Conservation (phyloP, 805 yeast genomes). For the Teunomyces atbi region DNA sequence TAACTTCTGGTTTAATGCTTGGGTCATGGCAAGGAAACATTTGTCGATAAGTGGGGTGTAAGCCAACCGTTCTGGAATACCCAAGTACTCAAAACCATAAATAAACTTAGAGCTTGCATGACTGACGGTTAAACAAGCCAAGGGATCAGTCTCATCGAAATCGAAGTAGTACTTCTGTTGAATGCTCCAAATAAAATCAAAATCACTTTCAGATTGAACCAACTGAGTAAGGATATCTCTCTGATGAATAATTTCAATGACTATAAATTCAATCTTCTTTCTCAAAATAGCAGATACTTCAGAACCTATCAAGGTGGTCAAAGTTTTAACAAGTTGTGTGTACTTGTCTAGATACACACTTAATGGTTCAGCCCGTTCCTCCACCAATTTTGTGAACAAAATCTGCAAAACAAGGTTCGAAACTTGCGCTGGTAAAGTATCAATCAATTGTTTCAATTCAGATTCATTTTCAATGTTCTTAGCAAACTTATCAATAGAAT, state of each 20-base stretch:
- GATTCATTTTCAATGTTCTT: neutral
- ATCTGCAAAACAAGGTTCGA: conserved; percentile 55
- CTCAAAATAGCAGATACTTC: conserved; percentile 29
- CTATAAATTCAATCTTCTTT: conserved; percentile 54
- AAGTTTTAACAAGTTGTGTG: conserved; percentile 13
- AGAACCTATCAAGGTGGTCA: conserved; percentile 25
- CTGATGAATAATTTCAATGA: conserved; percentile 68
- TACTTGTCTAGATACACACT: conserved; percentile 6
- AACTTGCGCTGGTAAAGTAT: conserved; percentile 54
- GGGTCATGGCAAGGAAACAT: conserved; percentile 67
- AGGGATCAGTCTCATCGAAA: conserved; percentile 17
- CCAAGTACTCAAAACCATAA: conserved; percentile 84
- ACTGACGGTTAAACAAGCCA: conserved; percentile 41
- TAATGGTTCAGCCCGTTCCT: conserved; percentile 14
- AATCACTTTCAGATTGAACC: conserved; percentile 10
- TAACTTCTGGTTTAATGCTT: conserved; percentile 65
- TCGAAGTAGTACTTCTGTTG: conserved; percentile 51
- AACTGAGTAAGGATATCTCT: conserved; percentile 34
- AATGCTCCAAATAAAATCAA: conserved; percentile 45
- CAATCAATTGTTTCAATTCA: conserved; percentile 30
- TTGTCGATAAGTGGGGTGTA: conserved; percentile 69
- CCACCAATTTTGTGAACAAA: conserved; percentile 48
- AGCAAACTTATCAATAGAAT: conserved; percentile 18
- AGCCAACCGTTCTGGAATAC: conserved; percentile 70
- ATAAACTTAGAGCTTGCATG: conserved; percentile 50